A percentile compares a stretch with the other conserved stretches of the same genome.
Conservation (phyloP, 306 rosid species). For the Trichosanthes cucumerina region DNA sequence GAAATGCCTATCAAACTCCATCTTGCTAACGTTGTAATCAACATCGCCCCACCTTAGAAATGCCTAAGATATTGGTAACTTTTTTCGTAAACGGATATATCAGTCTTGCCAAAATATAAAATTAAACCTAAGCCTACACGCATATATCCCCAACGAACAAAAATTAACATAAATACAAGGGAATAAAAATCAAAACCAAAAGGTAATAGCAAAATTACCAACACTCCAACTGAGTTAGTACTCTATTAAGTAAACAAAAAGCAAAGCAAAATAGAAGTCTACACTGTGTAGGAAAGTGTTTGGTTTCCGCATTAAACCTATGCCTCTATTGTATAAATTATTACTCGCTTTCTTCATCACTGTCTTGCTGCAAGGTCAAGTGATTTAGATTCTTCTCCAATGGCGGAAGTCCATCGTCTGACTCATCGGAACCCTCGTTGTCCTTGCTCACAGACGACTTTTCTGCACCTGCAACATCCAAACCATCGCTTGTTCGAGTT, state of each 20-base stretch:
- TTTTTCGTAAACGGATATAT: no score
- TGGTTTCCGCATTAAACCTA: neutral
- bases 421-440: conserved; percentile 37
- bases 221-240: neutral
- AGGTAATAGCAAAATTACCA: neutral
- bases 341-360: conserved; percentile 14
- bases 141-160: no score
- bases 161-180: neutral
- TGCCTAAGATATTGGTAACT: no score
- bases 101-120: no score
- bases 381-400: conserved; percentile 84
- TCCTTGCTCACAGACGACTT: conserved; percentile 20
- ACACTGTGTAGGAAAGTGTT: neutral
- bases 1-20: no score
- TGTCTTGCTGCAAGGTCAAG: conserved; percentile 26
- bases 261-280: neutral
- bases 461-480: conserved; percentile 25
- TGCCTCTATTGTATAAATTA: neutral
- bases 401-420: conserved; percentile 85
- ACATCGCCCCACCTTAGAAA: no score
- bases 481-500: neutral
- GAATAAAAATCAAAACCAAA: neutral
- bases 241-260: neutral
- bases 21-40: no score
- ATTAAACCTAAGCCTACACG: no score